A percentile compares a stretch with the other conserved stretches of the same genome.
These are phyloP conservation scores for Kodamaea derodonti DNA, from an alignment of 1,139 yeast species.

Conservation along the genomic window DNA sequence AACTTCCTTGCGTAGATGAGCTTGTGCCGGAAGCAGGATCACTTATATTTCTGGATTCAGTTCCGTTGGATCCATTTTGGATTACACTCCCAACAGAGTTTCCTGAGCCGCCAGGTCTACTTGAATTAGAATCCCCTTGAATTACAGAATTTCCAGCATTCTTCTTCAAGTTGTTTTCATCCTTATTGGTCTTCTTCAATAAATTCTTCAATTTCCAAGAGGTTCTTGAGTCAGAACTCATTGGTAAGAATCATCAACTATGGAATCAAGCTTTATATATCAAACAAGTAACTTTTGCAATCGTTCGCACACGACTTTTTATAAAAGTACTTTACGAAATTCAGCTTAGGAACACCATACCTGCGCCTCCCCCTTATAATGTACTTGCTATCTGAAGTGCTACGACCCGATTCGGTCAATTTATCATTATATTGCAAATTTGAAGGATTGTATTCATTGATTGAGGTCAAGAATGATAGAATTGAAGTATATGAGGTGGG, in stretches of 20 bases:
- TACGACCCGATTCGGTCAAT: conserved; percentile 14
- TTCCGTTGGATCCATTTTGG: too few species aligned
- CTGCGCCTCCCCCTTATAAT: conserved; percentile 3
- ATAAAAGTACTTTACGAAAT: too few species aligned
- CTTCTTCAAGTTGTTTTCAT: too few species aligned
- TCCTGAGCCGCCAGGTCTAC: too few species aligned
- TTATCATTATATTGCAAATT: conserved; percentile 12
- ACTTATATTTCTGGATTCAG: too few species aligned
- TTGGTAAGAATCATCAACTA: neutral
- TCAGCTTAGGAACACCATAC: too few species aligned
- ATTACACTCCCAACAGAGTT: too few species aligned
- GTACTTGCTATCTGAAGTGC: conserved; percentile 17
- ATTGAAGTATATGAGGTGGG: conserved; percentile 15
- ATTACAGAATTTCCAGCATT: too few species aligned
- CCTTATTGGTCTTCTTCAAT: neutral
- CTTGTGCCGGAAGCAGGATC: too few species aligned
- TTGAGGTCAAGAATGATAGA: conserved; percentile 15
- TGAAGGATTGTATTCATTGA: conserved; percentile 13
- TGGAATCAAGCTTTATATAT: too few species aligned
- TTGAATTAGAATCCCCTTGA: too few species aligned
- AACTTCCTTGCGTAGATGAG: too few species aligned
- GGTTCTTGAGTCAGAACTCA: neutral
- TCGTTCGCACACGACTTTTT: neutral
- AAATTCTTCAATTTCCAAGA: conserved; percentile 6
- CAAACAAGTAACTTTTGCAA: neutral